These are phyloP conservation scores for Pelargonium fulgidum DNA, from an alignment of 441 rosid genomes.

Conservation along the genomic window DNA sequence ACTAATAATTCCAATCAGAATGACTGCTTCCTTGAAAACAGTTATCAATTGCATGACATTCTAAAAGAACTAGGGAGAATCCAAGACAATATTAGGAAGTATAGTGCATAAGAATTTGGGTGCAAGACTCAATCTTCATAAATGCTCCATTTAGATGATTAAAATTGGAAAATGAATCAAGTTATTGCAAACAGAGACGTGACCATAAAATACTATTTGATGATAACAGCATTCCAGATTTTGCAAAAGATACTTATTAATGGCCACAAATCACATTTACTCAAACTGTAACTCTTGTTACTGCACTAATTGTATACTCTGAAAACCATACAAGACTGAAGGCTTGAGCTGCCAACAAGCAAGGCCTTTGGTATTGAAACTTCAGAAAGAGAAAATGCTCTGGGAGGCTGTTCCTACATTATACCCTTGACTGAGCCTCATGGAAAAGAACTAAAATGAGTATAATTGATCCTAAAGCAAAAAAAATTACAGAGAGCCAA, in stretches of 20 bases:
- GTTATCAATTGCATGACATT: neutral
- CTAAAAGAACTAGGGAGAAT: neutral
- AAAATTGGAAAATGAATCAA: neutral
- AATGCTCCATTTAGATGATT: neutral
- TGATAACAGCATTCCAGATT: neutral
- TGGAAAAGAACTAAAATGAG: neutral
- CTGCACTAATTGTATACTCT: neutral
- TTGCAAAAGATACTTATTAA: neutral
- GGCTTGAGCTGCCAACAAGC: neutral
- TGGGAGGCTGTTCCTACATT: neutral
- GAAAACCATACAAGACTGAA: conserved; percentile 1
- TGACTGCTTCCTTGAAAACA: neutral
- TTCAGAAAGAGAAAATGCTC: neutral
- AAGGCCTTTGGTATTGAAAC: neutral
- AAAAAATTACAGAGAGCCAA: neutral
- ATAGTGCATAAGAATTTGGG: neutral
- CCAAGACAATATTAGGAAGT: neutral
- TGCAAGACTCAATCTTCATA: neutral
- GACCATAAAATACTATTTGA: neutral
- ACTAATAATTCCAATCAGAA: neutral
- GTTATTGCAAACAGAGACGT: neutral
- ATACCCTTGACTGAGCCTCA: neutral
- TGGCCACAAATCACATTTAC: neutral
- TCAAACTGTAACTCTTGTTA: neutral
- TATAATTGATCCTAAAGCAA: neutral